A percentile compares a stretch with the other conserved stretches of the same genome.
phyloP scores from a whole-genome alignment of 169 alveolate species.

The Plasmodium berghei region DNA sequence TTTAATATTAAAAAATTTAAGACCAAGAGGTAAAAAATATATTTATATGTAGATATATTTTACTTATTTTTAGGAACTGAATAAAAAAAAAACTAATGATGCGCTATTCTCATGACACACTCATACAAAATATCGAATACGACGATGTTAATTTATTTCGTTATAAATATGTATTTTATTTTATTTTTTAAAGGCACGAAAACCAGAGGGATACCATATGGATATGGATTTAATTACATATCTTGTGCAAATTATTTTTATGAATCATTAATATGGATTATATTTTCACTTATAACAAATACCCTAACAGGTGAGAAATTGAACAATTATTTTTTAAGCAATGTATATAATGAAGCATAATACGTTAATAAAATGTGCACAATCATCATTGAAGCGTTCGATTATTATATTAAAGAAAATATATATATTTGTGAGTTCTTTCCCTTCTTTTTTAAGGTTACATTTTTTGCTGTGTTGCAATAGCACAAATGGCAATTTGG shows the following conservation, averaged over 20 bases:
- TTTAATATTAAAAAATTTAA: slow-evolving; percentile 92
- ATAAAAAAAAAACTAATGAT: too few species aligned
- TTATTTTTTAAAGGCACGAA: slow-evolving; percentile 88
- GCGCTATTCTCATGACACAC: too few species aligned
- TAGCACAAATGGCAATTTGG: slow-evolving; percentile 93
- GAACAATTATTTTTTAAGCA: not conserved
- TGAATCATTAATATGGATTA: slow-evolving; percentile 97
- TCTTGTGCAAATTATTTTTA: slow-evolving; percentile 98
- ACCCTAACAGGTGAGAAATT: slow-evolving; percentile 83
- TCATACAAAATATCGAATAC: too few species aligned
- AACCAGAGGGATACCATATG: slow-evolving; percentile 95
- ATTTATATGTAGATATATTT: too few species aligned
- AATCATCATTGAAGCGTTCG: too few species aligned
- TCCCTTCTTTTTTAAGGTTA: slow-evolving; percentile 75
- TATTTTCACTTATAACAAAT: slow-evolving; percentile 89
- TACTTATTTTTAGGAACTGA: too few species aligned
- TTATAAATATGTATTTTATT: not conserved
- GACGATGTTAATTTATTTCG: too few species aligned
- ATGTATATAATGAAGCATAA: too few species aligned
- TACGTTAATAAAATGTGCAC: too few species aligned
- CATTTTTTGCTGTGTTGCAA: slow-evolving; percentile 83
- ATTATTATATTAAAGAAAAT: too few species aligned
- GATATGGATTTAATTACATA: slow-evolving; percentile 96
- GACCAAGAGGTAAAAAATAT: slow-evolving; percentile 87
- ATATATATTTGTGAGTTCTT: not conserved